These are phyloP conservation scores for Trichoderma brevicompactum DNA, from an alignment of 2,329 filamentous ascomycete species.

Conservation along the genomic window DNA sequence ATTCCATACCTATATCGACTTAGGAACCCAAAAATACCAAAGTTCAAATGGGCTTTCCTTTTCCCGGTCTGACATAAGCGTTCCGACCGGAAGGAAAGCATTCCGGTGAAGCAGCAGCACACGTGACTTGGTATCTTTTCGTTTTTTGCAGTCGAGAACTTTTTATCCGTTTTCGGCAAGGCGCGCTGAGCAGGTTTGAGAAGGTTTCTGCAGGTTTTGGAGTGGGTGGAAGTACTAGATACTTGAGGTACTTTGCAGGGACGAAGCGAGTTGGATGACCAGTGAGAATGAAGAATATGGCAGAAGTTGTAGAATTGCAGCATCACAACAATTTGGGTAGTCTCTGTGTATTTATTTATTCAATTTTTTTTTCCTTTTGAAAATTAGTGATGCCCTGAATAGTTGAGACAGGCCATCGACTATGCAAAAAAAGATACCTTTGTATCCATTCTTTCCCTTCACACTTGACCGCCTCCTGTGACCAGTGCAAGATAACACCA, in stretches of 20 bases:
- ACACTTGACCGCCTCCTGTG: neutral
- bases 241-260: conserved; percentile 37
- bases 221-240: conserved; percentile 41
- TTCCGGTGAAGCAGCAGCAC: neutral
- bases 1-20: too few species aligned
- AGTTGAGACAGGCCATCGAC: too few species aligned
- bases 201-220: conserved; percentile 48
- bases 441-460: neutral
- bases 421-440: neutral
- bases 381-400: too few species aligned
- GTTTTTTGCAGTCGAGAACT: neutral
- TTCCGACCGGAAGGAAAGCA: neutral
- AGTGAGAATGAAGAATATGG: neutral
- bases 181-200: conserved; percentile 55
- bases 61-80: conserved; percentile 10
- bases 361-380: neutral
- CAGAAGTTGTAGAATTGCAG: too few species aligned
- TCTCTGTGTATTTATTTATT: neutral
- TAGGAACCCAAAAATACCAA: too few species aligned
- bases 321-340: too few species aligned
- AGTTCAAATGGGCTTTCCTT: too few species aligned
- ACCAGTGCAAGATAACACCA: neutral
- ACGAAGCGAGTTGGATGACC: neutral
- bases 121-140: conserved; percentile 5
- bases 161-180: conserved; percentile 7